Base-by-base conservation (phyloP, 352 stramenopile species). In the Phytopythium helicoides region DNA sequence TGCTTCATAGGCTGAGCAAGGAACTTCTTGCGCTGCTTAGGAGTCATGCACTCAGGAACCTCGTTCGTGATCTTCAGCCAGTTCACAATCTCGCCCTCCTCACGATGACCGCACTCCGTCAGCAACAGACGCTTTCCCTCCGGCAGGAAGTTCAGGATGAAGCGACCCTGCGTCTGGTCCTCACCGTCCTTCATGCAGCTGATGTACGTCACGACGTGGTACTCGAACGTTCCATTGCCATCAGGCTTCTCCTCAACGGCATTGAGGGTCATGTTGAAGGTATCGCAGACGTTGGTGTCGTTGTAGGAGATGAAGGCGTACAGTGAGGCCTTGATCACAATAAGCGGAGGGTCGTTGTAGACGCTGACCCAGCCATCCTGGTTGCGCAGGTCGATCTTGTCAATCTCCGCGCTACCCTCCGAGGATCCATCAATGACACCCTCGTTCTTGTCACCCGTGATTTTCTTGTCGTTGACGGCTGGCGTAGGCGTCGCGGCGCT, bases 231-330 rank as follows among this genome's bases (percentile, higher is more conserved):
- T 12, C 74, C 75, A 35, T 90, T 89, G 49, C 79, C 79, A 18
- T 88, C 76, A 0, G 76, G 58, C 66, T 89, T 89, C 58, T 90
- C 76, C 64, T 94, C 84, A 52, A 91, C 81, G 40, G 84, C 76
- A 57, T 89, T 88, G 56, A 94, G 74, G 4, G 78, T 91, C 78
- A 92, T 91, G n/a, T n/a, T n/a, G n/a, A n/a, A n/a, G n/a, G n/a
- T n/a, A n/a, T n/a, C n/a, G n/a, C n/a, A n/a, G n/a, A n/a, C n/a
- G n/a, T n/a, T n/a, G n/a, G n/a, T n/a, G n/a, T n/a, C n/a, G n/a
- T n/a, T n/a, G n/a, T n/a, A n/a, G n/a, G n/a, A n/a, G n/a, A n/a
- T n/a, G n/a, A n/a, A n/a, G n/a, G n/a, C n/a, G n/a, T n/a, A n/a
- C 47, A 92, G 64, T 45, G 82, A 92, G 8, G 79, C 82, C 76